Percentiles rank a stretch among this genome's conserved stretches.
Evolutionary conservation across 192 early-diverging fungal genomes (phyloP).

Genomic region (Dimargaris xerosporica): DNA sequence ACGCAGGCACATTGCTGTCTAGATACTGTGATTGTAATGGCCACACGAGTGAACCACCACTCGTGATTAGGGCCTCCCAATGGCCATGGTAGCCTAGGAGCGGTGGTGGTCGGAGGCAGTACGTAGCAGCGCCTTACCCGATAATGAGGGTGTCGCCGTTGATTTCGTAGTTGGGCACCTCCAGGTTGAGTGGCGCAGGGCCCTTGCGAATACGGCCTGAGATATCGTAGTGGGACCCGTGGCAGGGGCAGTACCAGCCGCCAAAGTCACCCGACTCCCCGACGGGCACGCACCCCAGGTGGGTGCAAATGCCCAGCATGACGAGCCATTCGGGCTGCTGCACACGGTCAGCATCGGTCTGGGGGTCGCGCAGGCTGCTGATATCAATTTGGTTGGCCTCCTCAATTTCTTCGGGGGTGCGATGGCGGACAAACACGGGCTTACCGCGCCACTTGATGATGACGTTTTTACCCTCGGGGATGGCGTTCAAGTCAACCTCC

Average conservation of each 20-base stretch:
- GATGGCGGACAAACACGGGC: constrained; percentile 94
- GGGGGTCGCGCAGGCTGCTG: constrained; percentile 71
- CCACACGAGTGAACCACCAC: no score
- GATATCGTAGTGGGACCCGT: constrained; percentile 99
- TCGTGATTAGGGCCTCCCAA: no score
- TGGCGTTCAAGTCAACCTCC: constrained; percentile 78
- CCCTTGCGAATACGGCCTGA: constrained; percentile 97
- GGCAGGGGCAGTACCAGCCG: constrained; percentile 99
- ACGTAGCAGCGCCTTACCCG: constrained; percentile 42
- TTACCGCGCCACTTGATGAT: constrained; percentile 99
- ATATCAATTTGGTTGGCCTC: constrained; percentile 78
- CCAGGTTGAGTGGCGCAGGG: constrained; percentile 95
- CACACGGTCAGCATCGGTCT: constrained; percentile 78
- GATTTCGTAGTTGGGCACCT: constrained; percentile 71
- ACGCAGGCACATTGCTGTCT: no score
- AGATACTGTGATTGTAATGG: no score
- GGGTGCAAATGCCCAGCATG: constrained; percentile 78
- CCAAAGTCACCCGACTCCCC: constrained; percentile 95
- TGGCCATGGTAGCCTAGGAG: no score
- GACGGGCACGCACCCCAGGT: constrained; percentile 94
- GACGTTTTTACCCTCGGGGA: constrained; percentile 94
- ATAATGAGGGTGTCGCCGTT: constrained; percentile 71
- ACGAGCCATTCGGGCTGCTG: constrained; percentile 94
- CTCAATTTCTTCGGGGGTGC: constrained; percentile 84
- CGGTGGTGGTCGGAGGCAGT: no score